Evolutionary conservation across 192 early-diverging fungal genomes (phyloP), one percentile per base, ranked within the genome.

Genomic region (Entomortierella lignicola): DNA sequence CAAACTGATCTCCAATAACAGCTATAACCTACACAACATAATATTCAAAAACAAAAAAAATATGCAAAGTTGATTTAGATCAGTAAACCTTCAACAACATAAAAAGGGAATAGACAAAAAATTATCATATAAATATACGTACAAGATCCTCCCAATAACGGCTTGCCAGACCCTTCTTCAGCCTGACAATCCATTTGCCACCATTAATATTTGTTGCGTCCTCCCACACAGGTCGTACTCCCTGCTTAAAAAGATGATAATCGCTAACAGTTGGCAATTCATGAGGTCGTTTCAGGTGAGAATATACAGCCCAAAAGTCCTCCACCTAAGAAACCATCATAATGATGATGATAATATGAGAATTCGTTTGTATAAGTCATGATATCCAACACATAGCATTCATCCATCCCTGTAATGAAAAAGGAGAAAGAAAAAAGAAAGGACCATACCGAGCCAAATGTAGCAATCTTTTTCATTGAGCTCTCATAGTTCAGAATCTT

Each of bases 181-280:
- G 74, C 56, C 97, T 81, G 12, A 96, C 89, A 79, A 97, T 98
- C 97, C 97, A 98, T 70, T 97, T 97, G 52, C 97, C 97, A 43
- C 97, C 97, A 60, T 89, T 89, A 51, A 93, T 86, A 66, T 97
- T 96, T 34, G 82, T 85, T 4, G 86, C 77, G 66, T 98, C 96
- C 86, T 98, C 97, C 97, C 97, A 98, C n/a, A 97, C 92, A 47
- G 97, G 97, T 47, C 94, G 82, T 51, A 97, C 88, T 26, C 94
- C 95, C 41, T 92, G 85, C 80, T 96, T 96, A 85, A 98, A 98
- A 69, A 98, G 79, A 72, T 96, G 95, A 80, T 95, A 94, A 77
- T 98, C 97, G 64, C 90, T 91, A 70, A 97, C 93, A 53, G 90
- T 91, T 11, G 90, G 91, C 60, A 98, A 86, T 43, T 94, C 91